Evolutionary conservation across 306 rosid species (phyloP).

Genomic region (Macrotyloma uniflorum): DNA sequence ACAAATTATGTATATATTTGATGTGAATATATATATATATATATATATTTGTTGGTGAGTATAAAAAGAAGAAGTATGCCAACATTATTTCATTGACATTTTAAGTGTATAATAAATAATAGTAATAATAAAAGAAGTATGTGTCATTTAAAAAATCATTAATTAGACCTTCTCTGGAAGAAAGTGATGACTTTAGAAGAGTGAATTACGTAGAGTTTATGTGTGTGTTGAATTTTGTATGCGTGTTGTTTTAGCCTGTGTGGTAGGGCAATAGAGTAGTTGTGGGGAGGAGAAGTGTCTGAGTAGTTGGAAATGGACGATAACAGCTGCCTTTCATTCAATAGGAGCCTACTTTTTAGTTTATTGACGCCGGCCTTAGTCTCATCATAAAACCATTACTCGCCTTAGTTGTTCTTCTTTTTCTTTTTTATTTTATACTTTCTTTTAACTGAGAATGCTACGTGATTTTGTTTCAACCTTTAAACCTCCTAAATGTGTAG

Average conservation of each 20-base stretch:
- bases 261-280: constrained; percentile 44
- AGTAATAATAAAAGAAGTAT: no score
- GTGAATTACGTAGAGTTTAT: neutral
- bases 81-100: no score
- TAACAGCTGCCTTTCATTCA: constrained; percentile 59
- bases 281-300: constrained; percentile 24
- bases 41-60: no score
- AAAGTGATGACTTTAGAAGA: neutral
- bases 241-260: constrained; percentile 30
- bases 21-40: no score
- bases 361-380: constrained; percentile 41
- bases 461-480: no score
- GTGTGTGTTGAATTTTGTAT: neutral
- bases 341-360: constrained; percentile 72
- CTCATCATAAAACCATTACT: constrained; percentile 34
- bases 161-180: neutral
- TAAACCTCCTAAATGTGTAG: no score
- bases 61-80: no score
- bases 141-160: neutral
- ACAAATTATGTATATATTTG: no score
- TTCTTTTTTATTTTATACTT: no score
- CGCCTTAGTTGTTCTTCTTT: neutral
- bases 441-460: no score
- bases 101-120: no score
- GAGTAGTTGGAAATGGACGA: constrained; percentile 61